Evolutionary conservation across 495 filamentous ascomycete genomes (phyloP), one percentile per base, ranked within the genome.

Genomic region (Aspergillus wentii): DNA sequence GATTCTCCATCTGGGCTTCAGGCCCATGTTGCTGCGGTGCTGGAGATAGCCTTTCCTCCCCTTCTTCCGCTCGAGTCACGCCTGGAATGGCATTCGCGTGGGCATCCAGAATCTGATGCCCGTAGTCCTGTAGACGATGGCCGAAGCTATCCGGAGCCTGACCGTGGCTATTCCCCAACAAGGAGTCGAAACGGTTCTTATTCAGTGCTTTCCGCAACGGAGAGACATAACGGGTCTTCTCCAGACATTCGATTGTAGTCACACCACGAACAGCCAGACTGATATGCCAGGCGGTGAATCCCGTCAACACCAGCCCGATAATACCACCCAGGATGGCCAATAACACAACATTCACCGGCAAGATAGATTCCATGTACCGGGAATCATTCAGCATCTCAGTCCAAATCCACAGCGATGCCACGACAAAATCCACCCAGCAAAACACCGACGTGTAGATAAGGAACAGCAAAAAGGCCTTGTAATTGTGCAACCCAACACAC

Each of bases 391-490:
- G 56, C 33, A 97, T 69, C 60, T 95, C 86, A 8, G 61, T 65
- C 76, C 83, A 96, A 2, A 94, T 79, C 85, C 89, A 95, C 8
- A 69, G 55, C 9, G 69, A 76, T 1, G 86, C 77, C 9, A 84
- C 78, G 8, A 56, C 71, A 53, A 94, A 95, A 59, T 78, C 82
- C 41, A 88, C 69, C 65, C 86, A 79, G 69, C 86, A 89, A 68
- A 94, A 95, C 10, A 95, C 33, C 11, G 79, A 85, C 8, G 86
- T 88, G 56, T 98, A 97, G 37, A 94, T 83, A 17, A 98, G 74
- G 62, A 98, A 98, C 7, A 97, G 74, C 23, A 98, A 56, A 58
- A 98, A 98, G 4, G 89, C 73, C 61, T 97, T 97, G 71, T 96
- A 94, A 63, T 97, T 98, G 50, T 79, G 75, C 40, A 98, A 64